Conservation (phyloP, 352 stramenopile species). For the Vaucheria bursata region DNA sequence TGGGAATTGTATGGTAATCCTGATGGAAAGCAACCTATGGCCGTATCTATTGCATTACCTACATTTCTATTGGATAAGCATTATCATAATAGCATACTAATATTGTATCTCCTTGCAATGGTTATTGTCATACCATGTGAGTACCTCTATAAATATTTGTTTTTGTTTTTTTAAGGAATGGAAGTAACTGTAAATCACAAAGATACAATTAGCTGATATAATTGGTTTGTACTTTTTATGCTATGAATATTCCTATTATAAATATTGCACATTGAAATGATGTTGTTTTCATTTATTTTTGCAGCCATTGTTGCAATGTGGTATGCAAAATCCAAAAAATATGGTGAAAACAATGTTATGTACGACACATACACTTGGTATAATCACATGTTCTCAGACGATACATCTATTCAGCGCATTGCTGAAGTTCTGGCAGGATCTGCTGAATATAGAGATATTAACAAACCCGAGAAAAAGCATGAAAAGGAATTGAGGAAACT, state of each 20-base stretch:
- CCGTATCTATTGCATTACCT: slow-evolving; percentile 87
- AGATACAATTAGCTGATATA: too few species aligned
- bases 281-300: slow-evolving; percentile 68
- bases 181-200: too few species aligned
- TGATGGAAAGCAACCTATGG: slow-evolving; percentile 92
- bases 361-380: slow-evolving; percentile 98
- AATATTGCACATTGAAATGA: too few species aligned
- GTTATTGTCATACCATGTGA: slow-evolving; percentile 87
- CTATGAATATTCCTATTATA: too few species aligned
- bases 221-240: too few species aligned
- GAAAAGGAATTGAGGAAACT: slow-evolving; percentile 24
- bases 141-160: not conserved
- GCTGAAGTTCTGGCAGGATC: slow-evolving; percentile 80
- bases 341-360: slow-evolving; percentile 98
- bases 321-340: slow-evolving; percentile 90
- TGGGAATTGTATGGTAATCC: slow-evolving; percentile 97
- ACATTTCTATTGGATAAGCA: slow-evolving; percentile 90
- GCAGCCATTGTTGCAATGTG: slow-evolving; percentile 49
- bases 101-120: slow-evolving; percentile 95
- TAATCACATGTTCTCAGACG: slow-evolving; percentile 80
- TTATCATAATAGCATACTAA: slow-evolving; percentile 95
- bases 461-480: slow-evolving; percentile 38
- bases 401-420: slow-evolving; percentile 84
- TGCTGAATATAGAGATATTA: slow-evolving; percentile 75
- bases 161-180: too few species aligned